Base-by-base conservation (phyloP, 441 rosid genomes). In the Aquilaria agallochum region DNA sequence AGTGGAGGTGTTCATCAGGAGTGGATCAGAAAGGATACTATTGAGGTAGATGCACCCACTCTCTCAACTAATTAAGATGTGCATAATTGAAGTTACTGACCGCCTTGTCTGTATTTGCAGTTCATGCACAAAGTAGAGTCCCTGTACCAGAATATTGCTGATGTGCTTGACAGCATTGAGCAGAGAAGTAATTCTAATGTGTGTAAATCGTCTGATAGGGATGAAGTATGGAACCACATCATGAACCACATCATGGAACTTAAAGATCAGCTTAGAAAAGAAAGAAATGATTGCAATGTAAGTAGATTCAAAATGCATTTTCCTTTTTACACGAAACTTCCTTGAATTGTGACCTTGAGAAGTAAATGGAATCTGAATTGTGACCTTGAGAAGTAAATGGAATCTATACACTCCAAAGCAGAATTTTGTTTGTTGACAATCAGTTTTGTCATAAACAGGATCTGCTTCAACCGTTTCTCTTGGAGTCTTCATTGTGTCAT, bases 21-120 rank as follows among this genome's bases (percentile, higher is more conserved):
- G 56, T 91, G 92, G 95, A 76, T 86, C 14, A 79, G 76, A 30
- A 84, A 89, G 75, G 97, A 91, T 65, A 96, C 95, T 42, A 76
- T 71, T 0, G 92, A 80, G 96, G 99, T 94, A 14, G 10, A 51
- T 36, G 58, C 45, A 14, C 9, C 55, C 36, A 45, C 62, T 67
- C 32, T 58, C 15, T 64, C 42, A 44, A 64, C 73, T 31, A 20
- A 8, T 53, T 15, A 62, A 48, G 27, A 51, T 36, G 31, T 59
- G 10, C 32, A 42, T 11, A 34, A 2, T 4, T 62, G 50, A 59
- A 50, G 58, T 49, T 36, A 15, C 42, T 63, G 65, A 53, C 53
- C 53, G 4, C 12, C 53, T 36, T 71, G 11, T 36, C 51, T 54
- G 2, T 51, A n/a, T 59, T 65, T 44, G 62, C 87, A 95, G 99